phyloP scores from a whole-genome alignment of 768 basidiomycete genomes.

The Suillus luteus region DNA sequence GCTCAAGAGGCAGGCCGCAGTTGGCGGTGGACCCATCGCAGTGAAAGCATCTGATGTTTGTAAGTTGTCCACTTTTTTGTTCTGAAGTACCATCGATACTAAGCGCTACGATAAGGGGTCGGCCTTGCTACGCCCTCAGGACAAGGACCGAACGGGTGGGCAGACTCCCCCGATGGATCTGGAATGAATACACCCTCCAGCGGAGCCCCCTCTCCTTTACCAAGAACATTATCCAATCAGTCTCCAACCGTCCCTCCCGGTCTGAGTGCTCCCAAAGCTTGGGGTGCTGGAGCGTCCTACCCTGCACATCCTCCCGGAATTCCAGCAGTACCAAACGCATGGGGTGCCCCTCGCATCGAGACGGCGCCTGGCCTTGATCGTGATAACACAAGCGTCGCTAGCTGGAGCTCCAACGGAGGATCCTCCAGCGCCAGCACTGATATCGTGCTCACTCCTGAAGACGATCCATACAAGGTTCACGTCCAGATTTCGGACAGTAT shows the following conservation, averaged over 20 bases:
- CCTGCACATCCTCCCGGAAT: constrained; percentile 18
- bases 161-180: constrained; percentile 20
- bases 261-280: constrained; percentile 14
- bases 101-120: neutral
- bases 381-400: constrained; percentile 14
- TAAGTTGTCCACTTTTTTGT: constrained; percentile 17
- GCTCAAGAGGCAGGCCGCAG: constrained; percentile 23
- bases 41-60: constrained; percentile 33
- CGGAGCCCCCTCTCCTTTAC: constrained; percentile 9
- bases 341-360: constrained; percentile 1
- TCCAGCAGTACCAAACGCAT: constrained; percentile 9
- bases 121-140: neutral
- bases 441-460: constrained; percentile 28
- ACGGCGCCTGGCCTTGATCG: constrained; percentile 13
- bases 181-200: constrained; percentile 20
- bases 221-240: constrained; percentile 7
- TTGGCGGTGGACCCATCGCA: constrained; percentile 28
- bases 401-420: constrained; percentile 28
- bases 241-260: constrained; percentile 16
- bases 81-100: neutral
- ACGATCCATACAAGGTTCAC: constrained; percentile 25
- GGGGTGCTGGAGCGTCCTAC: constrained; percentile 15
- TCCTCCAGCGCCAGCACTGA: constrained; percentile 30
- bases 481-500: constrained; percentile 29
- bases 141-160: constrained; percentile 17